phyloP scores from a whole-genome alignment of 768 basidiomycete genomes.

The Postia placenta region DNA sequence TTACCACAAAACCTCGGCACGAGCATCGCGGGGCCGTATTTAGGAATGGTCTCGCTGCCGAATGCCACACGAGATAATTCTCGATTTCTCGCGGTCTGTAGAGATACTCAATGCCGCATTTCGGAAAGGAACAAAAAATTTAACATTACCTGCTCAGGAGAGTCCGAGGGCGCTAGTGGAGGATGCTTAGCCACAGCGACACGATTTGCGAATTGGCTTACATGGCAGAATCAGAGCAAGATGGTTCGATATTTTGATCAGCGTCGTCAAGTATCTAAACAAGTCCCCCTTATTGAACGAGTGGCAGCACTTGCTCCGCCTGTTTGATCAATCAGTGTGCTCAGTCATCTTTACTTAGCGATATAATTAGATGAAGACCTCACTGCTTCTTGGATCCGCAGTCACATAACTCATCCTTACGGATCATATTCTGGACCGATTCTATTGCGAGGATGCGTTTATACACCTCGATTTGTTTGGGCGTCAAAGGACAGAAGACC shows the following conservation, averaged over 20 bases:
- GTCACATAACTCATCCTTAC: conserved; percentile 64
- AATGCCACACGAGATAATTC: conserved; percentile 62
- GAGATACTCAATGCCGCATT: too few species aligned
- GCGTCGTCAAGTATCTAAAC: conserved; percentile 73
- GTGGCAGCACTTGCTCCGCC: conserved; percentile 56
- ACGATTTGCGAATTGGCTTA: conserved; percentile 24
- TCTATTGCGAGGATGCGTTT: conserved; percentile 58
- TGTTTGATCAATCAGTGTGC: conserved; percentile 13
- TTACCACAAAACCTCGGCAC: conserved; percentile 73
- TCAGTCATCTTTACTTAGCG: neutral
- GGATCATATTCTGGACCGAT: conserved; percentile 65
- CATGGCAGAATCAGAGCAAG: conserved; percentile 81
- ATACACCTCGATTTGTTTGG: conserved; percentile 66
- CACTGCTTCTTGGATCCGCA: conserved; percentile 62
- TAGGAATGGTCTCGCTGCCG: conserved; percentile 47
- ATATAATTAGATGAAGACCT: neutral
- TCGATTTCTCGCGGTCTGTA: conserved; percentile 49
- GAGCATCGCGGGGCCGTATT: conserved; percentile 57
- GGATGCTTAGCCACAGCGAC: neutral
- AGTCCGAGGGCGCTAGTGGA: neutral
- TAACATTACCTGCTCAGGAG: neutral
- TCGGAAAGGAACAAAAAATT: too few species aligned
- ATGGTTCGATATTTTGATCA: conserved; percentile 88
- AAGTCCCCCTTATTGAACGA: conserved; percentile 42
- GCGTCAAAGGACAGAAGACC: conserved; percentile 86